Evolutionary conservation across 306 rosid species (phyloP).

Genomic region (Heteromeles arbutifolia): DNA sequence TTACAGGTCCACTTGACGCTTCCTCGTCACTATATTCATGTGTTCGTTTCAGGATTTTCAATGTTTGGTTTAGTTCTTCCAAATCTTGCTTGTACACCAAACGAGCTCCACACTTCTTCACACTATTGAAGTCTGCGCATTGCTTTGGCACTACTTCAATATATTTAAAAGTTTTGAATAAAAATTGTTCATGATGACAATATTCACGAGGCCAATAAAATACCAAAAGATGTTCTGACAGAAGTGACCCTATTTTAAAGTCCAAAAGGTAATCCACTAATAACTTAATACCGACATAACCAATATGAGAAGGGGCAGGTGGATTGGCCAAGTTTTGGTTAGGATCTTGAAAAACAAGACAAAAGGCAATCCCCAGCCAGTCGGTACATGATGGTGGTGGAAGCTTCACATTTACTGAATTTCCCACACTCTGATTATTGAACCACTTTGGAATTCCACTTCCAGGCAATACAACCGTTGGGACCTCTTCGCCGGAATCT

Average conservation of each 20-base stretch:
- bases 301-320: background rate
- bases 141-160: fast-evolving
- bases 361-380: background rate
- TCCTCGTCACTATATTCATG: too few species aligned
- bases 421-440: background rate
- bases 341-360: background rate
- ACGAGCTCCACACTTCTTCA: background rate
- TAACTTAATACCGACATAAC: fast-evolving
- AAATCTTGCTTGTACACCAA: background rate
- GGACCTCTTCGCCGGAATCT: too few species aligned
- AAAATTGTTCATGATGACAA: background rate
- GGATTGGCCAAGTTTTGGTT: background rate
- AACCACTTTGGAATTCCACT: constrained; percentile 5
- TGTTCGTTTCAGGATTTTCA: too few species aligned
- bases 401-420: background rate
- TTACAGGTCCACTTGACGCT: too few species aligned
- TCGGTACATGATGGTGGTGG: background rate
- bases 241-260: fast-evolving
- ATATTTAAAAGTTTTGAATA: background rate
- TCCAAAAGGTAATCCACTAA: too few species aligned
- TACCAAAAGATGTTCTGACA: background rate
- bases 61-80: background rate
- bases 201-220: background rate
- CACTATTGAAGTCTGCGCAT: background rate
- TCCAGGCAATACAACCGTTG: background rate